Evolutionary conservation across 768 basidiomycete genomes (phyloP).

Genomic region (Suillus subaureus): DNA sequence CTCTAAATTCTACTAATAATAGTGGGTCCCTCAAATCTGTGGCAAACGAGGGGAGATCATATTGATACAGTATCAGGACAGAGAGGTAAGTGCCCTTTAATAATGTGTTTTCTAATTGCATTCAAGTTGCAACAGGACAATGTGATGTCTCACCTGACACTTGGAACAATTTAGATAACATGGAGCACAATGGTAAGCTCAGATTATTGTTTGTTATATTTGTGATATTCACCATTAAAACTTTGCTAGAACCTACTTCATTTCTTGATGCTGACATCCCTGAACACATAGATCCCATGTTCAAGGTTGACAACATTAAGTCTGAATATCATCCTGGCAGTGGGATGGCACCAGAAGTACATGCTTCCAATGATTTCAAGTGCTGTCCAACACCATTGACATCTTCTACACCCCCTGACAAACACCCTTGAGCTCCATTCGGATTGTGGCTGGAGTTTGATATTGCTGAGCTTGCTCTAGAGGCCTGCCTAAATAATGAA

Average conservation of each 20-base stretch:
- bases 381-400: background rate
- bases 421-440: conserved; percentile 25
- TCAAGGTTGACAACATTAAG: conserved; percentile 22
- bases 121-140: background rate
- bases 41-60: background rate
- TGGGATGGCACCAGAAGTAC: conserved; percentile 8
- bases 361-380: conserved; percentile 20
- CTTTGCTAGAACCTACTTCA: background rate
- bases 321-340: conserved; percentile 26
- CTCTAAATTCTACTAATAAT: background rate
- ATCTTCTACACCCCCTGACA: conserved; percentile 1
- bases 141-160: background rate
- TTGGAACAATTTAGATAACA: background rate
- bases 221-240: background rate
- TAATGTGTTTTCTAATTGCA: no score
- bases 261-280: background rate
- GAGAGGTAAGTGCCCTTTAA: background rate
- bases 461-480: conserved; percentile 28
- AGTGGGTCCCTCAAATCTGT: background rate
- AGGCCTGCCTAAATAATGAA: conserved; percentile 22
- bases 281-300: background rate
- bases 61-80: background rate
- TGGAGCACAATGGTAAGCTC: background rate
- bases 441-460: conserved; percentile 28
- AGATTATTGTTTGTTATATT: background rate